Conservation (phyloP, 768 basidiomycete genomes). For the Tricholomella constricta region DNA sequence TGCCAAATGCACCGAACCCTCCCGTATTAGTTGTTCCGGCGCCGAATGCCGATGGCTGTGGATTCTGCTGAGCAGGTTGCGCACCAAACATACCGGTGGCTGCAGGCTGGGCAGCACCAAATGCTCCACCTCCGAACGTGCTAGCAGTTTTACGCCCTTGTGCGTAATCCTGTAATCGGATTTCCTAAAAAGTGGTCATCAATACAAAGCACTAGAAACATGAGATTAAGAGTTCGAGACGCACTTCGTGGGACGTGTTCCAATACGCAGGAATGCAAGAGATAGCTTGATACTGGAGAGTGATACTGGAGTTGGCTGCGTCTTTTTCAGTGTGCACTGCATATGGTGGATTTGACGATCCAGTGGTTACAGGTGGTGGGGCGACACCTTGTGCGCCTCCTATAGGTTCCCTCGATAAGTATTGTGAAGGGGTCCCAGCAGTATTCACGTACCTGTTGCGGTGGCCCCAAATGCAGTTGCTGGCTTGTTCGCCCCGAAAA, state of each 20-base stretch:
- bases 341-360: constrained; percentile 70
- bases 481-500: constrained; percentile 42
- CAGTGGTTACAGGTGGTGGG: constrained; percentile 61
- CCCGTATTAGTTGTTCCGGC: constrained; percentile 34
- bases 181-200: constrained; percentile 48
- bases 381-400: constrained; percentile 27
- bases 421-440: background rate
- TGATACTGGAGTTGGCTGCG: constrained; percentile 38
- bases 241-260: constrained; percentile 76
- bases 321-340: constrained; percentile 68
- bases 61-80: constrained; percentile 35
- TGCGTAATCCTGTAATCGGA: constrained; percentile 74
- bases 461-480: constrained; percentile 46
- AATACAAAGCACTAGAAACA: constrained; percentile 14
- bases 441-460: constrained; percentile 26
- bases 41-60: constrained; percentile 40
- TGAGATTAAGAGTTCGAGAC: constrained; percentile 19
- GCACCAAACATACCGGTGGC: constrained; percentile 49
- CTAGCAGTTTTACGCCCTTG: constrained; percentile 73
- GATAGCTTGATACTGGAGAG: constrained; percentile 80
- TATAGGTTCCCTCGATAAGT: constrained; percentile 13
- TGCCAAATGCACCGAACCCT: constrained; percentile 47
- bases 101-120: constrained; percentile 47
- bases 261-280: constrained; percentile 78
- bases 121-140: constrained; percentile 57